Percentiles rank a stretch among this genome's conserved stretches.
phyloP scores from a whole-genome alignment of 345 rosid species.

The Pistacia vera region DNA sequence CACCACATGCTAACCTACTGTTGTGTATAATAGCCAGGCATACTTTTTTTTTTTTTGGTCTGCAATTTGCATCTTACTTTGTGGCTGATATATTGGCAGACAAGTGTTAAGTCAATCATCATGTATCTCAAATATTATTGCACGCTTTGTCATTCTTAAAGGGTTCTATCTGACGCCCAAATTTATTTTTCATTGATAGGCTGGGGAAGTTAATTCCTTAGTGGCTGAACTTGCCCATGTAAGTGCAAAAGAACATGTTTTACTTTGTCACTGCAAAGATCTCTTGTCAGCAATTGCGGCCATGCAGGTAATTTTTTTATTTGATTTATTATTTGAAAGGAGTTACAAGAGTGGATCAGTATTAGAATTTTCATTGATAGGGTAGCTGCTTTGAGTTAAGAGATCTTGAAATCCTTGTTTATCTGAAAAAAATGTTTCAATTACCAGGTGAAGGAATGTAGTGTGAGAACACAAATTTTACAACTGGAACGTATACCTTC shows the following conservation, averaged over 20 bases:
- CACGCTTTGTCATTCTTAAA: neutral
- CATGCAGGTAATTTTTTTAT: slow-evolving; percentile 46
- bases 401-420: neutral
- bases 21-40: neutral
- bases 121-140: neutral
- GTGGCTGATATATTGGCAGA: neutral
- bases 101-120: neutral
- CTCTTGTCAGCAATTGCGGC: slow-evolving; percentile 61
- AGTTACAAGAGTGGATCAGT: neutral
- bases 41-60: neutral
- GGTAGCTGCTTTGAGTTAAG: neutral
- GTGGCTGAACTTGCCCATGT: slow-evolving; percentile 54
- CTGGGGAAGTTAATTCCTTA: slow-evolving; percentile 47
- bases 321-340: neutral
- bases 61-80: slow-evolving; percentile 9
- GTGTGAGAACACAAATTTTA: slow-evolving; percentile 60
- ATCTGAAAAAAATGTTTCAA: neutral
- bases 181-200: slow-evolving; percentile 40
- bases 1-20: neutral
- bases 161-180: neutral
- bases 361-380: neutral
- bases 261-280: slow-evolving; percentile 58
- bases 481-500: slow-evolving; percentile 43
- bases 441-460: slow-evolving; percentile 68
- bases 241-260: slow-evolving; percentile 52